A percentile compares a stretch with the other conserved stretches of the same genome.
phyloP scores from a whole-genome alignment of 2,329 filamentous ascomycete species.

The Scytalidium lignicola region DNA sequence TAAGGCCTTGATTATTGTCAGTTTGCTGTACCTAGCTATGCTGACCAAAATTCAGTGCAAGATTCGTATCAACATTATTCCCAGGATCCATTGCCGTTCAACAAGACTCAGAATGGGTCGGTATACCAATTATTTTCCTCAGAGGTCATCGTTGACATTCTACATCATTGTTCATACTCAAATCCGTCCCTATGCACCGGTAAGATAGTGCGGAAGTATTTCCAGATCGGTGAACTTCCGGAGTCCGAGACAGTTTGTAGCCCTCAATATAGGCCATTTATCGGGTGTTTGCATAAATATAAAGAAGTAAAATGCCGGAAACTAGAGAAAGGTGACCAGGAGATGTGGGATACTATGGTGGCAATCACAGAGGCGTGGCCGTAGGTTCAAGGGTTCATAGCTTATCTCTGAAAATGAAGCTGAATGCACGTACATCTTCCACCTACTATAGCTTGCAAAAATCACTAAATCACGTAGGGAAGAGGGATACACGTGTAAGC shows the following conservation, averaged over 20 bases:
- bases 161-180: conserved; percentile 38
- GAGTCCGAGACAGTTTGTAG: conserved; percentile 40
- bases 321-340: conserved; percentile 32
- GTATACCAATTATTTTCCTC: conserved; percentile 3
- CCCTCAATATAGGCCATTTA: conserved; percentile 37
- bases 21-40: not conserved
- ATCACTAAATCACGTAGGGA: too few species aligned
- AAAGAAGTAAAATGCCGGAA: conserved; percentile 12
- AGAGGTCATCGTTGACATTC: not conserved
- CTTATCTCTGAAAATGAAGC: too few species aligned
- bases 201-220: conserved; percentile 29
- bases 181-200: conserved; percentile 29
- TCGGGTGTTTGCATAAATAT: not conserved
- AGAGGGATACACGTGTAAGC: too few species aligned
- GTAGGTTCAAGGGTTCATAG: too few species aligned
- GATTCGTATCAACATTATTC: conserved; percentile 13
- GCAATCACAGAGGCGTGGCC: conserved; percentile 29
- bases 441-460: too few species aligned
- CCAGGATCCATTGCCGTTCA: conserved; percentile 20
- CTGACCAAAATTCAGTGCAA: conserved; percentile 10
- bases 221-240: conserved; percentile 37
- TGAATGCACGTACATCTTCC: too few species aligned
- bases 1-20: not conserved
- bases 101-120: conserved; percentile 20
- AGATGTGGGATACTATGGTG: conserved; percentile 40